These are phyloP conservation scores for Aspergillus tanneri DNA, from an alignment of 2,329 filamentous ascomycete species.

Conservation along the genomic window DNA sequence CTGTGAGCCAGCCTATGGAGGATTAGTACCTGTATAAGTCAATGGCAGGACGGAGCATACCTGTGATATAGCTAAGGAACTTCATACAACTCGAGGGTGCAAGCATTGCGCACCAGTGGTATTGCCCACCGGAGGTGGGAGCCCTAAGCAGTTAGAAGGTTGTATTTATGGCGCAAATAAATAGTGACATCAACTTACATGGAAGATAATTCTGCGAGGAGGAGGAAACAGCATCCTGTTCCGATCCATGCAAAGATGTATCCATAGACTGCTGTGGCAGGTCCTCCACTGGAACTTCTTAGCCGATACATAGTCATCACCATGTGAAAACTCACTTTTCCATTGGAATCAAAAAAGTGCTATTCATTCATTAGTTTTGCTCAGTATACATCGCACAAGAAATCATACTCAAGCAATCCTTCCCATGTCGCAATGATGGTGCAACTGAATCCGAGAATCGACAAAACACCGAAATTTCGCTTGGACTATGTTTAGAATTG, in stretches of 20 bases:
- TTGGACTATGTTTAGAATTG: background rate
- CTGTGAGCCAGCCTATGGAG: conserved; percentile 40
- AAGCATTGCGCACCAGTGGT: conserved; percentile 45
- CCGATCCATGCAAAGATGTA: conserved; percentile 36
- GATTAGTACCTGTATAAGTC: background rate
- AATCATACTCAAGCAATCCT: background rate
- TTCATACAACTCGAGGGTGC: conserved; percentile 36
- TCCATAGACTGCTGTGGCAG: conserved; percentile 34
- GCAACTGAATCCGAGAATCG: background rate
- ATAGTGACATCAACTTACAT: conserved; percentile 23
- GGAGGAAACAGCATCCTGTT: conserved; percentile 25
- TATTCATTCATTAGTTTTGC: background rate
- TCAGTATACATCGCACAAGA: background rate
- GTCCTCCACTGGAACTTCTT: conserved; percentile 28
- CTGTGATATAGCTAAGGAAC: conserved; percentile 41
- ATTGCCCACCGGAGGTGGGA: conserved; percentile 32
- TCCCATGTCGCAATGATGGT: background rate
- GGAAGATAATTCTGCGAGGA: conserved; percentile 34
- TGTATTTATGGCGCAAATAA: background rate
- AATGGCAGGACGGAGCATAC: conserved; percentile 10
- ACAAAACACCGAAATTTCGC: background rate
- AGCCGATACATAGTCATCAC: background rate
- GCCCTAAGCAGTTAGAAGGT: background rate
- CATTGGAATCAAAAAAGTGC: background rate
- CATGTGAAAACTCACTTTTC: background rate